Evolutionary conservation across 257 asterid genomes (phyloP), one percentile per base, ranked within the genome.

Genomic region (Penstemon barbatus): DNA sequence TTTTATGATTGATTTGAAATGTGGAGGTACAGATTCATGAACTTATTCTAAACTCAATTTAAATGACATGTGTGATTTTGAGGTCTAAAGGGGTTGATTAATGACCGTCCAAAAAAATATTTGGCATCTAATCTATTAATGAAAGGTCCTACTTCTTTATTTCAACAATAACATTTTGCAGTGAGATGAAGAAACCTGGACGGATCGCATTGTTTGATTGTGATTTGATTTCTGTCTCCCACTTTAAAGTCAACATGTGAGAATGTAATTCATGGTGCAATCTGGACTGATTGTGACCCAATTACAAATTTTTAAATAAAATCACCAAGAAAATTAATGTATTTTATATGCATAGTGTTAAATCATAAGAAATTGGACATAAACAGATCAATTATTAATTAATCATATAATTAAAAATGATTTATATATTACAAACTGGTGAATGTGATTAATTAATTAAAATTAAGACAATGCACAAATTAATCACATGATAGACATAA

Each of bases 1-100:
- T 46, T 65, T 66, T 71, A 57, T 12, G 67, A 69, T 71, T 57
- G 33, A 25, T 25, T 25, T 61, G 74, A 66, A 49, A 73, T 61
- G 37, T 58, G 59, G 19, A 37, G 42, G 73, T 58, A 55, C 46
- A 74, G 83, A 63, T 81, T 74, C 89, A 81, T 76, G 82, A 74
- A 76, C 66, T 25, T 46, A 3, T 66, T 70, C 65, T 53, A 43
- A 53, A 13, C 43, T 18, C 2, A 72, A 40, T 71, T 61, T 53
- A 33, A 66, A 60, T 41, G 63, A 61, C 74, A 66, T 61, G 63
- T 66, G 43, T 66, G 80, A 71, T 43, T 75, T 73, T 74, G 68
- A 46, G 52, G 61, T 74, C 71, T 51, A 25, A 41, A 43, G 58
- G 50, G 45, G 36, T 70, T 58, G 46, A 61, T 71, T 77, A 42